Base-by-base conservation (phyloP, 371 early-diverging fungal genomes). In the Mortierella sp. region DNA sequence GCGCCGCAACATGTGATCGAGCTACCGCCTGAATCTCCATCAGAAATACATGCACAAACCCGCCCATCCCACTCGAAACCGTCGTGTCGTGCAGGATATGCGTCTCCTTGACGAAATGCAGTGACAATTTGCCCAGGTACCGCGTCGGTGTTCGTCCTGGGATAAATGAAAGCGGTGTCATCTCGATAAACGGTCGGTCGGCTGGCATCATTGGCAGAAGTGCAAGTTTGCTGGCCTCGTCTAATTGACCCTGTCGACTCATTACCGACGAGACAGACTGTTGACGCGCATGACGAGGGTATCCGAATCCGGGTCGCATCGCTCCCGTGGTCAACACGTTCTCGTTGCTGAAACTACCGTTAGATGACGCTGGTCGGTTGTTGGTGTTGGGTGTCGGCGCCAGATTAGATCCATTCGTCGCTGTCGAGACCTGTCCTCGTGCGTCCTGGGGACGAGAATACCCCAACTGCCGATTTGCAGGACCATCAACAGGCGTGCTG, bases 71-170 rank as follows among this genome's bases (percentile, higher is more conserved):
- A 28, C 89, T 81, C 11, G 90, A 88, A 3, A 88, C 90, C 42
- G 88, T 90, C 65, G 82, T 48, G 65, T 92, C 93, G 71, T 90
- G 90, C 34, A 88, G 68, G 68, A 93, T 88, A 48, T 90, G 90
- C 3, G 91, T 88, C 77, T 96, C 96, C 70, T 95, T 94, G 54
- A 96, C 92, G 82, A 96, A 96, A 77, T 96, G 96, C 31, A 95
- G 88, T 0, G 94, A 93, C 0, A 96, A 77, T 19, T 93, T 90
- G 42, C 96, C 96, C 44, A 95, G 83, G 68, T 92, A 89, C 24
- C 89, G 88, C 9, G 86, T 88, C 34, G 92, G 88, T 4, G 76
- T 78, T 21, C 88, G 77, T 42, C 89, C 85, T 6, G 95, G 96
- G 57, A 96, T 79, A 73, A 87, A 90, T 42, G 92, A 89, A 7